A percentile compares a stretch with the other conserved stretches of the same genome.
Evolutionary conservation across 2,329 filamentous ascomycete species (phyloP).

Genomic region (Apiospora pterosperma): DNA sequence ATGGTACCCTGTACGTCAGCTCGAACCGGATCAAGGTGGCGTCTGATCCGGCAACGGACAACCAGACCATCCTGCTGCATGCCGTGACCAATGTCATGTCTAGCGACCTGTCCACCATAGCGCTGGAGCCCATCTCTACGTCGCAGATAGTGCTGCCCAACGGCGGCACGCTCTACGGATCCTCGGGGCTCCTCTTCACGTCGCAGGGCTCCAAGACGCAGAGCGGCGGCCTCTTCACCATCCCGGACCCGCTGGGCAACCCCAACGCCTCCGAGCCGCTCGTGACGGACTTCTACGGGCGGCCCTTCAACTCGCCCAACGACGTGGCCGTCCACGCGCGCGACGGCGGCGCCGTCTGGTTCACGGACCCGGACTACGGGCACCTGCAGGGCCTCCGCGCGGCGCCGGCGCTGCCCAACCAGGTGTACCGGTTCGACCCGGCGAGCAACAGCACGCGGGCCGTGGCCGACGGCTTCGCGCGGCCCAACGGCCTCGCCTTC

Average conservation of each 20-base stretch:
- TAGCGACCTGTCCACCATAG: conserved; percentile 1
- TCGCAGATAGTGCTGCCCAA: conserved; percentile 9
- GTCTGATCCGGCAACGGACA: conserved; percentile 8
- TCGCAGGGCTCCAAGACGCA: conserved; percentile 12
- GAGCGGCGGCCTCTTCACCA: conserved; percentile 8
- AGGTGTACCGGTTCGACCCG: conserved; percentile 5
- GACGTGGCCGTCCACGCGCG: not conserved
- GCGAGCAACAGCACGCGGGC: not conserved
- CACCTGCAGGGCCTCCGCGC: not conserved
- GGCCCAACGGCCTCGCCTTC: conserved; percentile 5
- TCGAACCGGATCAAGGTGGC: conserved; percentile 13
- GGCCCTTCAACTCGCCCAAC: conserved; percentile 5
- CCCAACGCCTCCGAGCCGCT: conserved; percentile 6
- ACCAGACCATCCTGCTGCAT: conserved; percentile 10
- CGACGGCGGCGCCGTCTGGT: conserved; percentile 3
- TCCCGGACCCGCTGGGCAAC: conserved; percentile 9
- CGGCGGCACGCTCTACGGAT: conserved; percentile 4
- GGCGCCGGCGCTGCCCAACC: not conserved
- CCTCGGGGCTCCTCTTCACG: conserved; percentile 8
- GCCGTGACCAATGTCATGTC: conserved; percentile 10
- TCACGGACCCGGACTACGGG: conserved; percentile 6
- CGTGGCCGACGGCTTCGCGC: conserved; percentile 1
- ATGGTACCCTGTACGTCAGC: conserved; percentile 9
- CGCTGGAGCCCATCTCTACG: conserved; percentile 3
- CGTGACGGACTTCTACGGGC: conserved; percentile 1